Conservation (phyloP, 306 rosid species). For the Crotalaria pallida region DNA sequence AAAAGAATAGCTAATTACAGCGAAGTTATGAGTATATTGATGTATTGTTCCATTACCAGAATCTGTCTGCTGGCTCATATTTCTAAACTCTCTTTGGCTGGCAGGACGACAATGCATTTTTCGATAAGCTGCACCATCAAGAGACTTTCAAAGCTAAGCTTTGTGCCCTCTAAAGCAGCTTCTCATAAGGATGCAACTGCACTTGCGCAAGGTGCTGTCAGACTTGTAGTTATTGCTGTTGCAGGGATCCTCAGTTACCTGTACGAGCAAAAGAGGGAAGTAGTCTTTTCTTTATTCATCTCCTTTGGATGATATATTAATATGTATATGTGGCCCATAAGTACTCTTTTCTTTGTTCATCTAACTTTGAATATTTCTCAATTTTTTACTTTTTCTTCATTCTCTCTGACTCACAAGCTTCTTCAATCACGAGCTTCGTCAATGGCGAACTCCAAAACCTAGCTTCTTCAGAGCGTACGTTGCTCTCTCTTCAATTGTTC, state of each 20-base stretch:
- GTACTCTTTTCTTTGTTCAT: too few species aligned
- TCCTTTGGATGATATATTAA: conserved; percentile 22
- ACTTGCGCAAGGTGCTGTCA: conserved; percentile 65
- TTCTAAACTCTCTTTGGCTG: conserved; percentile 1
- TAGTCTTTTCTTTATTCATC: conserved; percentile 29
- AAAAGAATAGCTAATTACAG: too few species aligned
- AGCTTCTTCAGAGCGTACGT: too few species aligned
- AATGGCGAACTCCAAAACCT: too few species aligned
- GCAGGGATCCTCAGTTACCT: conserved; percentile 75
- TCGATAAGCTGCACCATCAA: conserved; percentile 65
- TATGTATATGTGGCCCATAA: conserved; percentile 4
- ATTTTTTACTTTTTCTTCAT: too few species aligned
- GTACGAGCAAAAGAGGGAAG: conserved; percentile 65
- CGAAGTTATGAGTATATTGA: background rate
- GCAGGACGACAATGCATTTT: conserved; percentile 80
- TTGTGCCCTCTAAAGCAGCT: conserved; percentile 44
- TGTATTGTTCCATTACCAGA: conserved; percentile 3
- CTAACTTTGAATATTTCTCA: too few species aligned
- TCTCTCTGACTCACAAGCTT: too few species aligned
- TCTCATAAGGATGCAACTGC: conserved; percentile 40
- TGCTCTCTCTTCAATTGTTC: too few species aligned
- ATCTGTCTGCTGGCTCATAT: conserved; percentile 9
- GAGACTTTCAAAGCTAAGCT: conserved; percentile 87
- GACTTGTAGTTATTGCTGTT: conserved; percentile 72
- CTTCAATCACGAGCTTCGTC: too few species aligned